Evolutionary conservation across 1,139 yeast species (phyloP).

Genomic region (Suhomyces taliae): DNA sequence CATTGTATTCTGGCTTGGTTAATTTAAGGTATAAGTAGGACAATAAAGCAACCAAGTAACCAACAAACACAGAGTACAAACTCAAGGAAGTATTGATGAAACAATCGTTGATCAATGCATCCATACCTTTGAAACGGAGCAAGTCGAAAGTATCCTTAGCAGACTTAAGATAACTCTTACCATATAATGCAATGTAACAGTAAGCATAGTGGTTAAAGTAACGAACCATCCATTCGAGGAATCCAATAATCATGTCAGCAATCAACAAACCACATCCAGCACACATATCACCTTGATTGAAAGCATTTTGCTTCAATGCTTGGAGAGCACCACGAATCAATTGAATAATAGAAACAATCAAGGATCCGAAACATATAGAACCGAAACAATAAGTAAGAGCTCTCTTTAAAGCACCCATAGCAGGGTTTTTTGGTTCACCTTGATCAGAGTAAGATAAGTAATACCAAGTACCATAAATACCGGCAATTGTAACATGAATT

Average conservation of each 20-base stretch:
- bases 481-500: conserved; percentile 83
- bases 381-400: conserved; percentile 89
- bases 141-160: conserved; percentile 84
- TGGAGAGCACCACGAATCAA: conserved; percentile 52
- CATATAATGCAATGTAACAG: conserved; percentile 84
- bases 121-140: conserved; percentile 77
- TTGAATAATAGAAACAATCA: conserved; percentile 76
- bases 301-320: conserved; percentile 52
- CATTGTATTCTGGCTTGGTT: conserved; percentile 72
- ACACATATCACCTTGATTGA: conserved; percentile 54
- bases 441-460: conserved; percentile 74
- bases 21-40: conserved; percentile 70
- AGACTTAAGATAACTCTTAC: conserved; percentile 70
- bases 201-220: conserved; percentile 92
- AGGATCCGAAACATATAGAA: conserved; percentile 84
- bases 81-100: conserved; percentile 75
- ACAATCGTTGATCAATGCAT: conserved; percentile 83
- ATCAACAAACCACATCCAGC: conserved; percentile 56
- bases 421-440: conserved; percentile 81
- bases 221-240: conserved; percentile 76
- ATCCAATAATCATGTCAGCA: conserved; percentile 60
- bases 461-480: conserved; percentile 91
- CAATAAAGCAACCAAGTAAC: conserved; percentile 65
- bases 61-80: conserved; percentile 70
- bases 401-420: conserved; percentile 77